Evolutionary conservation across 139 green algal species (phyloP), one percentile per base, ranked within the genome.

Genomic region (Chlamydomonas asymmetrica): DNA sequence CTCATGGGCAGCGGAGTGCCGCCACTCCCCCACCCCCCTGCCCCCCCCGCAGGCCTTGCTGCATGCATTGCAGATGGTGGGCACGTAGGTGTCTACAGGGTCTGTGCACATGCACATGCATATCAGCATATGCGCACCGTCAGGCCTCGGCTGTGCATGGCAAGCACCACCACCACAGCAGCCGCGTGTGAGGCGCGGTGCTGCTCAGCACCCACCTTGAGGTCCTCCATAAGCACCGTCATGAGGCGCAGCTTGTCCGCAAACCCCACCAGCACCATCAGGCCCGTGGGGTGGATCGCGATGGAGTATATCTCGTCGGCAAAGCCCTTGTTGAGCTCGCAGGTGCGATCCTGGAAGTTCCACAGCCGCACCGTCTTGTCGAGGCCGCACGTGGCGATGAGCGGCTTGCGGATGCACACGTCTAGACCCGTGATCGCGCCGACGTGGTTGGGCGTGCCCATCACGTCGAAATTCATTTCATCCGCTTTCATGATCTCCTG

Each of bases 191-290:
- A n/a, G n/a, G n/a, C n/a, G n/a, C n/a, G n/a, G n/a, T n/a, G n/a
- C n/a, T n/a, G n/a, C n/a, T n/a, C n/a, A n/a, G n/a, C n/a, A n/a
- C n/a, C n/a, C 45, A 23, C 72, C 74, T 83, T 87, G 37, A 95
- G 75, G 71, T 94, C 91, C 74, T 97, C 92, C 82, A 95, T 92
- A 27, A 97, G 83, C 25, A 98, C 84, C 16, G 88, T 89, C 82
- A 97, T 90, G 32, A 98, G 86, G 29, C 93, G 90, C 72, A 98
- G 85, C 88, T 96, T 97, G 88, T 98, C 94, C 1, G 87, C 83
- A 83, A 97, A 97, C 0, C 94, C 94, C 13, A 94, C 90, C 56
- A 85, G 81, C 34, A 96, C 57, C 73, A 88, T 79, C 29, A 91
- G 76, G 48, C 92, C 94, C 3, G 73, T 91, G 13, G 94, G 94